These are phyloP conservation scores for Hylodesmum podocarpum DNA, from an alignment of 306 rosid genomes.

Conservation along the genomic window DNA sequence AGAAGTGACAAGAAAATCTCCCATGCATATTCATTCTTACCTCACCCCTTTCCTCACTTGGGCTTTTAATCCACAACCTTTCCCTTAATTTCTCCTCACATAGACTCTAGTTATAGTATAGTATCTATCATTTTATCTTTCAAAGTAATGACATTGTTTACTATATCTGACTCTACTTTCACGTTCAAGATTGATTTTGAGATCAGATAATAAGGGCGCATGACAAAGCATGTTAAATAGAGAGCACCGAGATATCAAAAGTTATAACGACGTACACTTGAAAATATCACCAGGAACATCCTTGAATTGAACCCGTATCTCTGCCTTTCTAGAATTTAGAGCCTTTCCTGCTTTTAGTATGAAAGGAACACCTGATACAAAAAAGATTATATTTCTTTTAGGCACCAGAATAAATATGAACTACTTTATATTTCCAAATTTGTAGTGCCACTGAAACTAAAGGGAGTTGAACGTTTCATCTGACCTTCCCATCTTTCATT, in stretches of 20 bases:
- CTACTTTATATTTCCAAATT: not conserved
- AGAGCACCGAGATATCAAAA: conserved; percentile 10
- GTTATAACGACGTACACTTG: conserved; percentile 55
- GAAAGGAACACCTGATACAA: conserved; percentile 73
- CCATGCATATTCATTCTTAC: not conserved
- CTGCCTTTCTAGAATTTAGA: conserved; percentile 81
- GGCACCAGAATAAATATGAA: not conserved
- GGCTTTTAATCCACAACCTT: not conserved
- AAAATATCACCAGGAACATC: conserved; percentile 94
- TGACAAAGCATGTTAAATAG: conserved; percentile 14
- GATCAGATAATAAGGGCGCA: not conserved
- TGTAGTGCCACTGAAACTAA: not conserved
- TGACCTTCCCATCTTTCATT: conserved; percentile 96
- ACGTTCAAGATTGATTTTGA: conserved; percentile 10
- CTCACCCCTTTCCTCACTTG: not conserved
- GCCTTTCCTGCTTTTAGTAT: conserved; percentile 92
- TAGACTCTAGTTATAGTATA: not conserved
- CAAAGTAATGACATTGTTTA: not conserved
- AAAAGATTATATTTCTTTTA: not conserved
- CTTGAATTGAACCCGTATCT: conserved; percentile 83
- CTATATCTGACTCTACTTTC: not conserved
- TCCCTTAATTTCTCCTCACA: not conserved
- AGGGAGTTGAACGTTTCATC: not conserved
- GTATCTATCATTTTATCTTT: not conserved
- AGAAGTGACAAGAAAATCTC: not conserved